Percentiles rank a stretch among this genome's conserved stretches.
Evolutionary conservation across 1,139 yeast species (phyloP).

Genomic region (Yarrowia galli): DNA sequence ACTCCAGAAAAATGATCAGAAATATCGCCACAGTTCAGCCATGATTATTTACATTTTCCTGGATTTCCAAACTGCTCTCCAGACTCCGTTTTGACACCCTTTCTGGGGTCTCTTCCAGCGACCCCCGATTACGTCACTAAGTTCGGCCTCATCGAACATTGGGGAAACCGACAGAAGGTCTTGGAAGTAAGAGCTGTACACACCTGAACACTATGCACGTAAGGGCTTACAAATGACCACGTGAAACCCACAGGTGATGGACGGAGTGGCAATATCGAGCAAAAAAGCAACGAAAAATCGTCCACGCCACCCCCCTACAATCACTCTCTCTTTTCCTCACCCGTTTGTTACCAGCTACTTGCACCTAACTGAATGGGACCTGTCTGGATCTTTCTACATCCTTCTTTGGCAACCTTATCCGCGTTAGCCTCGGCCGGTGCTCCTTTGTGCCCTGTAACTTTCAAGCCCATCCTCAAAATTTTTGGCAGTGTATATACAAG

Average conservation of each 20-base stretch:
- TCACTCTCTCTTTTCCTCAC: not conserved
- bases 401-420: slow-evolving; percentile 18
- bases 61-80: no score
- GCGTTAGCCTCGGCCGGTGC: not conserved
- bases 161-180: slow-evolving; percentile 27
- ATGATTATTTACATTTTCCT: not conserved
- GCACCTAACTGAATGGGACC: not conserved
- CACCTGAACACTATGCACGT: not conserved
- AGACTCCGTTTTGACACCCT: no score
- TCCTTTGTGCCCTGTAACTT: slow-evolving; percentile 26
- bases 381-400: slow-evolving; percentile 32
- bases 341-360: not conserved
- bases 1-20: not conserved
- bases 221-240: no score
- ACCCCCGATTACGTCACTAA: slow-evolving; percentile 15
- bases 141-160: slow-evolving; percentile 20
- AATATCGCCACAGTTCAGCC: no score
- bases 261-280: not conserved
- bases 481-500: slow-evolving; percentile 38
- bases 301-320: not conserved
- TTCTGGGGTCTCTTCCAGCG: not conserved
- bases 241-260: no score
- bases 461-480: slow-evolving; percentile 26
- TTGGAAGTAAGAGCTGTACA: slow-evolving; percentile 19
- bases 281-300: slow-evolving; percentile 1